Percentiles rank a stretch among this genome's conserved stretches.
phyloP scores from a whole-genome alignment of 1,284 basidiomycete genomes.

The Tilletiopsis washingtonensis region DNA sequence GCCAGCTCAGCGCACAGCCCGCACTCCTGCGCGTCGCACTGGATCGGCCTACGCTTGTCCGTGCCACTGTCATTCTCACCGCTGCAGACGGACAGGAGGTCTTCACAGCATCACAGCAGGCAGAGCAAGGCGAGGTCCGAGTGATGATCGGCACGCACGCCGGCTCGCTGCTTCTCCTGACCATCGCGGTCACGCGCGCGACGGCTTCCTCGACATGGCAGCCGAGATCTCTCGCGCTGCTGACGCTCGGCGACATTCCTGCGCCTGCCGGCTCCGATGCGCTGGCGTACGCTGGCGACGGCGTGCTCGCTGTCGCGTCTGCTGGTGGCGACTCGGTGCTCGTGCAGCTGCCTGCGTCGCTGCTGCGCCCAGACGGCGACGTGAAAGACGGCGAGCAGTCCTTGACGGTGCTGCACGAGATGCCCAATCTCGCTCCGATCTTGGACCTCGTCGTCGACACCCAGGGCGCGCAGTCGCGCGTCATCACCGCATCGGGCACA shows the following conservation, averaged over 20 bases:
- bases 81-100: not conserved
- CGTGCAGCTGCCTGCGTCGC: not conserved
- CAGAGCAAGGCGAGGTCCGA: constrained; percentile 4
- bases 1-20: not conserved
- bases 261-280: constrained; percentile 24
- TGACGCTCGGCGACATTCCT: constrained; percentile 17
- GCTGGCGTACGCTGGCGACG: constrained; percentile 31
- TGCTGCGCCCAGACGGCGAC: no score
- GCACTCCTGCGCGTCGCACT: constrained; percentile 19
- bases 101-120: not conserved
- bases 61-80: constrained; percentile 15
- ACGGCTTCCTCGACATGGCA: not conserved
- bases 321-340: constrained; percentile 32
- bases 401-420: constrained; percentile 12
- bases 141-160: constrained; percentile 19
- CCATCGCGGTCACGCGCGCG: constrained; percentile 11
- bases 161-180: constrained; percentile 10
- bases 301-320: constrained; percentile 28
- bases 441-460: constrained; percentile 73
- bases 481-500: constrained; percentile 83
- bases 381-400: not conserved
- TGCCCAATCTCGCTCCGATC: constrained; percentile 65
- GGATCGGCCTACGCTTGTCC: constrained; percentile 25
- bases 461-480: constrained; percentile 57
- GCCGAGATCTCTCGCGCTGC: constrained; percentile 12